A percentile compares a stretch with the other conserved stretches of the same genome.
phyloP scores from a whole-genome alignment of 2,329 filamentous ascomycete genomes.

The Colletotrichum spinosum region DNA sequence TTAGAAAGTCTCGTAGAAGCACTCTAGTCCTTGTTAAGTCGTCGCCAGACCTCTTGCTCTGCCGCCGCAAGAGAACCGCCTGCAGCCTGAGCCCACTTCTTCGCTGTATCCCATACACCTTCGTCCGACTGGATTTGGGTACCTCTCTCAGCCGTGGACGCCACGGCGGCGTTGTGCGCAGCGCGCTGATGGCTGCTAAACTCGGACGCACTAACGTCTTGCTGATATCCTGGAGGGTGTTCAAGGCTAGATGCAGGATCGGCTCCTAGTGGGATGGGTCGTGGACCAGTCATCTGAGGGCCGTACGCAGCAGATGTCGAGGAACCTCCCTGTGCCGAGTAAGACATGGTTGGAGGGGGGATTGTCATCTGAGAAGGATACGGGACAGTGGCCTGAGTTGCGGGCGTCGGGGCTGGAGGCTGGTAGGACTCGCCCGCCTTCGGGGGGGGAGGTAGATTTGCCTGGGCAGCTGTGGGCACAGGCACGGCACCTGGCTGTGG shows the following conservation, averaged over 20 bases:
- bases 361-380: slow-evolving; percentile 64
- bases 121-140: slow-evolving; percentile 47
- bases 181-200: slow-evolving; percentile 60
- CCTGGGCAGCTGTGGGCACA: slow-evolving; percentile 50
- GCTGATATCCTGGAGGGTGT: slow-evolving; percentile 68
- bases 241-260: slow-evolving; percentile 47
- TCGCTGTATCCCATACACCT: slow-evolving; percentile 67
- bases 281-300: slow-evolving; percentile 42
- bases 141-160: slow-evolving; percentile 44
- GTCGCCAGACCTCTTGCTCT: slow-evolving; percentile 72
- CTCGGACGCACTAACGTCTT: slow-evolving; percentile 65
- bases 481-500: slow-evolving; percentile 70
- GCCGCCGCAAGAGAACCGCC: slow-evolving; percentile 68
- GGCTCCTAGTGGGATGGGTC: slow-evolving; percentile 43
- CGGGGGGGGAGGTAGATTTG: slow-evolving; percentile 61
- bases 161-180: slow-evolving; percentile 50
- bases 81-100: slow-evolving; percentile 68
- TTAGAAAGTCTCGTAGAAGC: background rate
- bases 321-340: slow-evolving; percentile 58
- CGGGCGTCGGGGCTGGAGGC: slow-evolving; percentile 48
- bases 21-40: slow-evolving; percentile 67
- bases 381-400: slow-evolving; percentile 46
- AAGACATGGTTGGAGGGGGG: slow-evolving; percentile 56
- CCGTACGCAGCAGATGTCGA: slow-evolving; percentile 51
- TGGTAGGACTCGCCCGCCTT: slow-evolving; percentile 60